Evolutionary conservation across 2,329 filamentous ascomycete genomes (phyloP), one percentile per base, ranked within the genome.

Genomic region (Pyricularia grisea): DNA sequence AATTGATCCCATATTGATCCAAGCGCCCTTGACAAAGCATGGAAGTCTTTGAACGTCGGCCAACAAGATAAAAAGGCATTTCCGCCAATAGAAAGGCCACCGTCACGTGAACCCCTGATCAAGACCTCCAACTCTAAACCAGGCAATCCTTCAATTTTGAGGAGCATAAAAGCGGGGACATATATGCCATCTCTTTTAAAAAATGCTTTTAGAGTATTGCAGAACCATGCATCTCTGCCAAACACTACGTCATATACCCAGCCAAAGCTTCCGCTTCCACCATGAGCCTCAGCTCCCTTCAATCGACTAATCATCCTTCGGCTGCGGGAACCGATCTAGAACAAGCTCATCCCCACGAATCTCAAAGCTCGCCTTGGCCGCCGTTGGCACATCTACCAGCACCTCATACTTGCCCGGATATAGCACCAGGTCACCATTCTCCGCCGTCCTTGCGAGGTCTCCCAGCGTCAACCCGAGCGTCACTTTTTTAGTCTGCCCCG

Each of bases 321-420:
- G 60, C 60, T 63, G 60, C 12, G 74, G 75, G 72, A 75, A 77
- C 36, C 73, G 71, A 66, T 80, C 84, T 67, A 87, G 71, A 20
- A 81, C 76, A 1, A 73, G 75, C 27, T 78, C 74, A 1, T 79
- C 74, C 0, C 84, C 85, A 0, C 78, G 82, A 70, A 87, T 75
- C 2, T 77, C 80, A 70, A 87, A 84, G 27, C 79, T 79, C 63
- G 80, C 72, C 50, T 71, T 76, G 0, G 79, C 77, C 66, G 79
- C 73, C 1, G 79, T 78, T 67, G 81, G 79, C 69, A 79, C 75
- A 73, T 86, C 84, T 10, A 86, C 68, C 66, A 79, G 72, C 12
- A 86, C 65, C 9, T 74, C 78, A 71, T 88, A 88, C 23, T 78
- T 78, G 0, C 84, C 86, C 0, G 85, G 85, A 74, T 85, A 87